These are phyloP conservation scores for Gloeopeniophorella convolvens DNA, from an alignment of 768 basidiomycete genomes.

Conservation along the genomic window DNA sequence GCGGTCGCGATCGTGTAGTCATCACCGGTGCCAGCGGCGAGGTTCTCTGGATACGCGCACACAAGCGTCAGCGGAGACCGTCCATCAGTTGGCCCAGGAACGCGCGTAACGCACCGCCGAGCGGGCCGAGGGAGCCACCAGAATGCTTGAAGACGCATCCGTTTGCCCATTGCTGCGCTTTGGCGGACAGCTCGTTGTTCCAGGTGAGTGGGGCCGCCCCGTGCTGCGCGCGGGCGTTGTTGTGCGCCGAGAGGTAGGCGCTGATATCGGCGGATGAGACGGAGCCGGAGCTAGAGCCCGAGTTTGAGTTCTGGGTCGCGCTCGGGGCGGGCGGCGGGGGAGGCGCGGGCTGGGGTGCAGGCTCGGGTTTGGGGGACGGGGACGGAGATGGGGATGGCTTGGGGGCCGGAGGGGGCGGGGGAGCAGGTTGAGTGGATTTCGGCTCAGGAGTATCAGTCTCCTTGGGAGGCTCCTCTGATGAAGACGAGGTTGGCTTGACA, in stretches of 20 bases:
- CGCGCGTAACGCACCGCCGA: slow-evolving; percentile 41
- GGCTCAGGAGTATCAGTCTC: background rate
- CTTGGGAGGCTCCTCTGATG: background rate
- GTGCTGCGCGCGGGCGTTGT: slow-evolving; percentile 53
- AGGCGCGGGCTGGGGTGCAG: slow-evolving; percentile 8
- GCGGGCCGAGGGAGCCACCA: slow-evolving; percentile 53
- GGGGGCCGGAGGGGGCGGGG: slow-evolving; percentile 5
- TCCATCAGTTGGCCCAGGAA: no score
- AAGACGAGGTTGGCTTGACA: background rate
- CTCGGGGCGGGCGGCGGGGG: slow-evolving; percentile 12
- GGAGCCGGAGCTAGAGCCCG: slow-evolving; percentile 4
- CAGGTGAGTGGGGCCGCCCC: slow-evolving; percentile 61
- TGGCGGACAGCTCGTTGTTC: slow-evolving; percentile 51
- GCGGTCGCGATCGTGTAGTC: slow-evolving; percentile 43
- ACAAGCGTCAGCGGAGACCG: background rate
- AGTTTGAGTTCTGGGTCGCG: slow-evolving; percentile 18
- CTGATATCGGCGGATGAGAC: slow-evolving; percentile 41
- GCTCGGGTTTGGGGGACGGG: background rate
- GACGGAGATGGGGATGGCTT: no score
- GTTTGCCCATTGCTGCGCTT: slow-evolving; percentile 66
- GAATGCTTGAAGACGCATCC: slow-evolving; percentile 66
- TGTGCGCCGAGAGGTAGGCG: slow-evolving; percentile 55
- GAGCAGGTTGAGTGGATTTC: slow-evolving; percentile 10
- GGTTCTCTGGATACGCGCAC: slow-evolving; percentile 45
- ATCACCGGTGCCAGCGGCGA: slow-evolving; percentile 64